These are phyloP conservation scores for Cucumis melo DNA, from an alignment of 306 rosid genomes.

Conservation along the genomic window DNA sequence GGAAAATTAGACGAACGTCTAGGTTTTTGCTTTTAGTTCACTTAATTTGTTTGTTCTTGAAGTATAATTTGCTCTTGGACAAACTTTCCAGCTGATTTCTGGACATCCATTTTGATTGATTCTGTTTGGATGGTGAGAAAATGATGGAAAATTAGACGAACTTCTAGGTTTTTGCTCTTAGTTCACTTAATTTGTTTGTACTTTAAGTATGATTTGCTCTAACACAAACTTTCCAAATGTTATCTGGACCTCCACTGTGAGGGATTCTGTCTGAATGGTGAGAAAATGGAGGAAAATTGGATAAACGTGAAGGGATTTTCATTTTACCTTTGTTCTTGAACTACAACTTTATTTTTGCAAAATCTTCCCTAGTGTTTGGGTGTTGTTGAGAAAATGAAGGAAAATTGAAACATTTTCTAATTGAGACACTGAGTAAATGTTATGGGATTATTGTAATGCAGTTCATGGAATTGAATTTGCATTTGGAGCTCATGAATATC, in stretches of 20 bases:
- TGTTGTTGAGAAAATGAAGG: not conserved
- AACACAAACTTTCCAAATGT: not conserved
- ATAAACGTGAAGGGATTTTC: not conserved
- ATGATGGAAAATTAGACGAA: not conserved
- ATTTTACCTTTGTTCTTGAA: not conserved
- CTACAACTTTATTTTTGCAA: not conserved
- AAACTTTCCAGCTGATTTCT: not conserved
- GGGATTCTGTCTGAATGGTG: not conserved
- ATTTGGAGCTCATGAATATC: conserved; percentile 72
- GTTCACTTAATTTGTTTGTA: not conserved
- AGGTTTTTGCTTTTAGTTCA: not conserved
- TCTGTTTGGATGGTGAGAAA: not conserved
- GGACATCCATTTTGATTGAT: not conserved
- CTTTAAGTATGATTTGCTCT: not conserved
- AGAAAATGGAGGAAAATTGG: not conserved
- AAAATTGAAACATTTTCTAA: not conserved
- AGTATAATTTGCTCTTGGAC: not conserved
- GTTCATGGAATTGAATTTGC: conserved; percentile 49
- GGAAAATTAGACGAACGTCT: not conserved
- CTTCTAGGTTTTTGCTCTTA: not conserved
- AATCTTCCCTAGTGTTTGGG: not conserved
- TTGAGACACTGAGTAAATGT: conserved; percentile 5
- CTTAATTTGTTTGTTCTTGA: not conserved
- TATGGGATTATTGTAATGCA: conserved; percentile 42
- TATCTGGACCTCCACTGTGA: not conserved